phyloP scores from a whole-genome alignment of 768 basidiomycete genomes.

The Hypholoma fasciculare region DNA sequence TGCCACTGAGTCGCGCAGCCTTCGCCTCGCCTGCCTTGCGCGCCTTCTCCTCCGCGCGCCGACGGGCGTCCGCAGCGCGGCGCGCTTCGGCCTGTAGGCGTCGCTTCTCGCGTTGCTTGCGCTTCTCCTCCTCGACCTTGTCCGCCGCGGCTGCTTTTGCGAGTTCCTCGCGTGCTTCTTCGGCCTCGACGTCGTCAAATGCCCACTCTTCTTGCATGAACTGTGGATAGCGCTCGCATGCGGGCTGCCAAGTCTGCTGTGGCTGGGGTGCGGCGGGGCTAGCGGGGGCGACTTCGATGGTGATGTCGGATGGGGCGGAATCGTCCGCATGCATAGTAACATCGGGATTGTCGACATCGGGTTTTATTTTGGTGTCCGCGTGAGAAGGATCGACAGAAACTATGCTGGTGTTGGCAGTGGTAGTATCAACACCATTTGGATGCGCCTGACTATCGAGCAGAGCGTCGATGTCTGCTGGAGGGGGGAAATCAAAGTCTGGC shows the following conservation, averaged over 20 bases:
- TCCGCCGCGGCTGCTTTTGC: constrained; percentile 36
- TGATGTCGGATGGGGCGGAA: background rate
- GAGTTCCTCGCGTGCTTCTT: constrained; percentile 53
- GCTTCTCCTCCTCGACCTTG: constrained; percentile 49
- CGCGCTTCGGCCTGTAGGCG: constrained; percentile 53
- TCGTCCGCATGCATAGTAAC: constrained; percentile 12
- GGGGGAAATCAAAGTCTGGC: constrained; percentile 80
- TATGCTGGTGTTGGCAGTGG: background rate
- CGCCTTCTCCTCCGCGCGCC: constrained; percentile 18
- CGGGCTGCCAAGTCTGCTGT: constrained; percentile 69
- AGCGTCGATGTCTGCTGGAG: constrained; percentile 76
- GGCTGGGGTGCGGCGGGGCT: constrained; percentile 14
- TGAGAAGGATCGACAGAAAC: background rate
- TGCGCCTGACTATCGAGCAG: constrained; percentile 39
- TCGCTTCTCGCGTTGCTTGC: constrained; percentile 46
- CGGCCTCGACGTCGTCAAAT: constrained; percentile 77
- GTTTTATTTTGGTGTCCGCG: constrained; percentile 5
- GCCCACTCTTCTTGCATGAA: constrained; percentile 83
- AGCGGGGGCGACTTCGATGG: constrained; percentile 5
- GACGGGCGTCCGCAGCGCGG: constrained; percentile 23
- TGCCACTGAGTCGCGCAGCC: constrained; percentile 14
- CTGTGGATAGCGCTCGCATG: constrained; percentile 82
- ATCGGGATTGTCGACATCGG: constrained; percentile 8
- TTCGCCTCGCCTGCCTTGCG: constrained; percentile 15
- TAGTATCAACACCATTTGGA: background rate